A percentile compares a stretch with the other conserved stretches of the same genome.
phyloP scores from a whole-genome alignment of 306 rosid species.

The Medicago truncatula region DNA sequence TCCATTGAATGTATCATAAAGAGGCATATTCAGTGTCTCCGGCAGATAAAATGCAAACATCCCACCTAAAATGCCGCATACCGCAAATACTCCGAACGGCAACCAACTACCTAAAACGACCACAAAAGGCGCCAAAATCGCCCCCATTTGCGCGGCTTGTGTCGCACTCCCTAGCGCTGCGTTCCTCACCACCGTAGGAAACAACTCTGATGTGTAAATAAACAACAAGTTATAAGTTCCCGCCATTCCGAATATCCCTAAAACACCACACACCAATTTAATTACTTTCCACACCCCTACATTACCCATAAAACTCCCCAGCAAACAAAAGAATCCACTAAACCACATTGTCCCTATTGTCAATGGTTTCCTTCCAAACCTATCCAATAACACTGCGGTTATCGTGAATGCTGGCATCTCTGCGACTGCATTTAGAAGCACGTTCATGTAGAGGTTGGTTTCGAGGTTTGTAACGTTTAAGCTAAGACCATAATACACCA shows the following conservation, averaged over 20 bases:
- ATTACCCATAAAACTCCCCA: conserved; percentile 53
- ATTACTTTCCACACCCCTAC: conserved; percentile 59
- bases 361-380: conserved; percentile 65
- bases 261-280: conserved; percentile 70
- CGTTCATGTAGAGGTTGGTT: conserved; percentile 74
- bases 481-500: conserved; percentile 88
- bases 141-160: conserved; percentile 89
- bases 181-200: conserved; percentile 90
- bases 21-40: conserved; percentile 79
- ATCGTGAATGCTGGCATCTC: conserved; percentile 87
- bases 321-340: conserved; percentile 74
- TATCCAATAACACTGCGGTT: conserved; percentile 71
- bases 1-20: conserved; percentile 81
- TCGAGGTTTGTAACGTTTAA: conserved; percentile 72
- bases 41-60: conserved; percentile 75
- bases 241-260: conserved; percentile 92
- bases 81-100: conserved; percentile 73
- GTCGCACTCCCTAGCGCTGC: conserved; percentile 76
- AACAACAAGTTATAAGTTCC: conserved; percentile 85
- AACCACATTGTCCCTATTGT: conserved; percentile 79
- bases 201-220: conserved; percentile 80
- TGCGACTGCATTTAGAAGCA: conserved; percentile 74
- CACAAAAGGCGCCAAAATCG: conserved; percentile 81
- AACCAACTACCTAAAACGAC: conserved; percentile 77
- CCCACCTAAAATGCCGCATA: conserved; percentile 75